Conservation (phyloP, 2,329 filamentous ascomycete genomes). For the Trichoderma polysporum region DNA sequence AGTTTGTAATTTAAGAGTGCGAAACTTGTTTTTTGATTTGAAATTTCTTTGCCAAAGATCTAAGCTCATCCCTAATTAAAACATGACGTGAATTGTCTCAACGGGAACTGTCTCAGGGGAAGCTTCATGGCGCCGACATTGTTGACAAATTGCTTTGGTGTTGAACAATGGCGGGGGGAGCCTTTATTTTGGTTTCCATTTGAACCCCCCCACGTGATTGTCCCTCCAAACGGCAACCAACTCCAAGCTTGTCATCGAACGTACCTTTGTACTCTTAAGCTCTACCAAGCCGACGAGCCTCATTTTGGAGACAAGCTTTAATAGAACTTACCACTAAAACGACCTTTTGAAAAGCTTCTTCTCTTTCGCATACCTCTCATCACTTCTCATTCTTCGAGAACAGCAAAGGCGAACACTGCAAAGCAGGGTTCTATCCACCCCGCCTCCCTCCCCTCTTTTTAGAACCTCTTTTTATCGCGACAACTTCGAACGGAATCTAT, state of each 20-base stretch:
- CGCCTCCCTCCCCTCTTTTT: too few relatives aligned
- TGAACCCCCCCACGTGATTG: slow-evolving; percentile 20
- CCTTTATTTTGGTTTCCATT: too few relatives aligned
- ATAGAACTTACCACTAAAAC: background rate
- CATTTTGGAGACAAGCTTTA: background rate
- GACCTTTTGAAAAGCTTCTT: background rate
- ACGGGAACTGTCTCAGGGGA: background rate
- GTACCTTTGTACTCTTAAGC: background rate
- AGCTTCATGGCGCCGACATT: background rate
- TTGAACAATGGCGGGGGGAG: slow-evolving; percentile 4
- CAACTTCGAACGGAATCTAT: too few relatives aligned
- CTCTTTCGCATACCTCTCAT: background rate
- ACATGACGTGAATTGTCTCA: background rate
- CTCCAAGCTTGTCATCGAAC: background rate
- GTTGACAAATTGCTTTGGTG: background rate
- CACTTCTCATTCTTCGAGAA: background rate
- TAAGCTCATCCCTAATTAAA: background rate
- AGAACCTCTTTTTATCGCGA: too few relatives aligned
- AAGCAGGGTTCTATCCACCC: too few relatives aligned
- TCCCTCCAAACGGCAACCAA: background rate
- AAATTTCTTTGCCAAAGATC: background rate
- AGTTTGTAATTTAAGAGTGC: background rate
- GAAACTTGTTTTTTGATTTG: background rate
- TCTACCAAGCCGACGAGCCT: background rate
- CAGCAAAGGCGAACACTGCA: too few relatives aligned